A percentile compares a stretch with the other conserved stretches of the same genome.
These are phyloP conservation scores for Coniella lustricola DNA, from an alignment of 2,329 filamentous ascomycete genomes.

Conservation along the genomic window DNA sequence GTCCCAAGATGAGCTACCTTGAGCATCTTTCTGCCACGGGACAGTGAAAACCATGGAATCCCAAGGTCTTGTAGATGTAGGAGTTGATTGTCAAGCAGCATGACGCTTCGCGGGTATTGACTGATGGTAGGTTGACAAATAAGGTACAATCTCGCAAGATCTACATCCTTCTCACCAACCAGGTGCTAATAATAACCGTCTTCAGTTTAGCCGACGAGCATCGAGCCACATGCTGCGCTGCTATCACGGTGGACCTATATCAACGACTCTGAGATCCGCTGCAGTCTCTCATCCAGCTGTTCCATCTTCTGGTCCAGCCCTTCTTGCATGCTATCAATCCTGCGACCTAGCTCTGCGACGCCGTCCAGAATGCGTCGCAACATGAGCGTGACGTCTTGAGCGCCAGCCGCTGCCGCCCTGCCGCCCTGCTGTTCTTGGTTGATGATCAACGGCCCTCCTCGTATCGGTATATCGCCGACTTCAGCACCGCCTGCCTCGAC, in stretches of 20 bases:
- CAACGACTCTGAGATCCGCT: conserved; percentile 10
- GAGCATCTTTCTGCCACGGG: too few species aligned
- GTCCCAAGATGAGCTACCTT: too few species aligned
- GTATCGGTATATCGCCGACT: background rate
- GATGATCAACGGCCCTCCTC: conserved; percentile 3
- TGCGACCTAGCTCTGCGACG: conserved; percentile 7
- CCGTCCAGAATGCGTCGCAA: conserved; percentile 11
- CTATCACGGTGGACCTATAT: background rate
- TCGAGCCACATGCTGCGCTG: too few species aligned
- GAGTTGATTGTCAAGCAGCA: too few species aligned
- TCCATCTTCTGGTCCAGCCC: conserved; percentile 9
- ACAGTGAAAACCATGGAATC: too few species aligned
- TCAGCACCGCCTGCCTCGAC: background rate
- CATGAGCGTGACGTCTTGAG: conserved; percentile 1
- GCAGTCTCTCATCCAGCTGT: conserved; percentile 13
- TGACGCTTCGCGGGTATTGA: too few species aligned
- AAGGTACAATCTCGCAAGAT: too few species aligned
- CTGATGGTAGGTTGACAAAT: too few species aligned
- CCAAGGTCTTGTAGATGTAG: too few species aligned
- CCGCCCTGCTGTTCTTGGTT: background rate
- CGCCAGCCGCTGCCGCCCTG: background rate
- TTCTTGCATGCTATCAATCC: conserved; percentile 12
- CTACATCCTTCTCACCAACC: too few species aligned
- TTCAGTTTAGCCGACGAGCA: too few species aligned
- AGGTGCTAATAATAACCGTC: too few species aligned